Percentiles rank a stretch among this genome's conserved stretches.
phyloP scores from a whole-genome alignment of 805 yeast species.

The Candida nanaspora region DNA sequence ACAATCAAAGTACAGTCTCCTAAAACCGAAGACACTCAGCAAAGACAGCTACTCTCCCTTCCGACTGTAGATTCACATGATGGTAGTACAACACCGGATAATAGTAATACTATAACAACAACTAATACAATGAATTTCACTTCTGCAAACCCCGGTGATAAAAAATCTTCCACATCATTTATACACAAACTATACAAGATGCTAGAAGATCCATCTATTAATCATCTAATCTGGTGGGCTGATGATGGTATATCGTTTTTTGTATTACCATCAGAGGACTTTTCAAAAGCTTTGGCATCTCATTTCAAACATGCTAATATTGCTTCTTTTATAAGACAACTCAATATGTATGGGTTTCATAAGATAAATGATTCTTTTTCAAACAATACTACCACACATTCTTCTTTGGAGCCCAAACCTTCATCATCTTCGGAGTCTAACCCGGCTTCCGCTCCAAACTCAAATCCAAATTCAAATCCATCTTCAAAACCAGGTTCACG shows the following conservation, averaged over 20 bases:
- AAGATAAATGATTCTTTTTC: slow-evolving; percentile 51
- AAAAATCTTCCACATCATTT: slow-evolving; percentile 36
- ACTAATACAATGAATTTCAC: neutral
- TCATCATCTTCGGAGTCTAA: too few relatives aligned
- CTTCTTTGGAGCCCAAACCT: too few relatives aligned
- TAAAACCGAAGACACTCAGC: too few relatives aligned
- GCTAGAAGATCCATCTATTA: slow-evolving; percentile 70
- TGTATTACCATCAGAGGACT: slow-evolving; percentile 81
- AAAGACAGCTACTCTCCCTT: too few relatives aligned
- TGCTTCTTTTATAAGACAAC: slow-evolving; percentile 70
- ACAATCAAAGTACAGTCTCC: too few relatives aligned
- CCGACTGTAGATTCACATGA: too few relatives aligned
- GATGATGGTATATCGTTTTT: slow-evolving; percentile 58
- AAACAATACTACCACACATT: slow-evolving; percentile 5
- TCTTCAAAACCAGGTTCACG: slow-evolving; percentile 10
- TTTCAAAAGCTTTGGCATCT: slow-evolving; percentile 60
- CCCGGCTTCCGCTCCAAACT: neutral
- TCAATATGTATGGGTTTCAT: slow-evolving; percentile 80
- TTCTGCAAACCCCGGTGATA: neutral
- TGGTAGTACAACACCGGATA: neutral
- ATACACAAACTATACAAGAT: slow-evolving; percentile 87
- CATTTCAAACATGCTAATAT: slow-evolving; percentile 79
- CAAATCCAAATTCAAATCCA: slow-evolving; percentile 1
- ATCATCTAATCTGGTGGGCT: slow-evolving; percentile 85
- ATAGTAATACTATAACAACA: neutral